Evolutionary conservation across 2,329 filamentous ascomycete species (phyloP).

Genomic region (Alternaria sp.): DNA sequence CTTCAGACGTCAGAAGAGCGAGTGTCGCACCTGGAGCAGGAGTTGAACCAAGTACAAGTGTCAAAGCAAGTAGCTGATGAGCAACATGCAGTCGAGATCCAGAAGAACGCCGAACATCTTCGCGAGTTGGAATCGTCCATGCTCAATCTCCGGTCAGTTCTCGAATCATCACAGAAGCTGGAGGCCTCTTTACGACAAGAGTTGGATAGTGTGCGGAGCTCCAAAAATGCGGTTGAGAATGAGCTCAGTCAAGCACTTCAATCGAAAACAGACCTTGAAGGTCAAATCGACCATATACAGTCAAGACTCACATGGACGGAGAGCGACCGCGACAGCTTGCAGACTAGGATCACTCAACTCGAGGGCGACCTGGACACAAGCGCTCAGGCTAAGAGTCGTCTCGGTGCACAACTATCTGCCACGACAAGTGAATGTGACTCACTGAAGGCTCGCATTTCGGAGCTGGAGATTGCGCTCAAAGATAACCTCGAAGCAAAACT

Average conservation of each 20-base stretch:
- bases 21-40: conserved; percentile 24
- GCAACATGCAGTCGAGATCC: conserved; percentile 18
- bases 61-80: conserved; percentile 25
- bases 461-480: conserved; percentile 23
- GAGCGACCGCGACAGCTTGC: conserved; percentile 14
- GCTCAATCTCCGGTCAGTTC: conserved; percentile 20
- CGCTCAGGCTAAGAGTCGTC: conserved; percentile 9
- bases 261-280: conserved; percentile 21
- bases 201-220: conserved; percentile 18
- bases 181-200: conserved; percentile 25
- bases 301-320: conserved; percentile 11
- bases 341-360: conserved; percentile 17
- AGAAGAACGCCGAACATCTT: conserved; percentile 31
- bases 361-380: conserved; percentile 12
- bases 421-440: conserved; percentile 16
- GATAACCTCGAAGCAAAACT: conserved; percentile 11
- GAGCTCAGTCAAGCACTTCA: conserved; percentile 15
- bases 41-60: conserved; percentile 27
- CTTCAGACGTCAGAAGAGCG: conserved; percentile 32
- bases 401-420: conserved; percentile 20
- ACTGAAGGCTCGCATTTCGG: conserved; percentile 19
- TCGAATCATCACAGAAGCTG: conserved; percentile 27
- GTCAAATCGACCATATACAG: conserved; percentile 12
- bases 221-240: conserved; percentile 21
- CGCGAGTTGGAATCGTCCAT: conserved; percentile 35